A percentile compares a stretch with the other conserved stretches of the same genome.
Evolutionary conservation across 2,329 filamentous ascomycete species (phyloP).

Genomic region (Arthrobotrys musiformis): DNA sequence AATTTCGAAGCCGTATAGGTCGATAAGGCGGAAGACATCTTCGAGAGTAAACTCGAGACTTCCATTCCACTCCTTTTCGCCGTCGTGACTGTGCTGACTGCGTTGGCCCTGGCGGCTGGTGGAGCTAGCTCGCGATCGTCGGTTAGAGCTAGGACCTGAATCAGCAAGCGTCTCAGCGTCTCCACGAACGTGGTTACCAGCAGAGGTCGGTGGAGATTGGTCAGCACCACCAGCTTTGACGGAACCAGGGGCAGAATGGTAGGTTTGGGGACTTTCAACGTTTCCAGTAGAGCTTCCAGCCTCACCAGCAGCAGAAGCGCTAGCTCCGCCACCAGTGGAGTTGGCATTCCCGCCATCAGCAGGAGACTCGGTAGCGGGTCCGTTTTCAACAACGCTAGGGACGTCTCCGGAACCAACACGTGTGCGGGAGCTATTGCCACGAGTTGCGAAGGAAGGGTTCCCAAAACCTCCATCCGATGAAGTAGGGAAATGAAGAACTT

Average conservation of each 20-base stretch:
- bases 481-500: constrained; percentile 11
- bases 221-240: not conserved
- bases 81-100: not conserved
- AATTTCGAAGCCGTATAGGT: constrained; percentile 79
- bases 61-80: constrained; percentile 64
- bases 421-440: not conserved
- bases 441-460: not conserved
- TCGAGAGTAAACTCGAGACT: constrained; percentile 90
- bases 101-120: not conserved
- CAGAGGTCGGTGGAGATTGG: not conserved
- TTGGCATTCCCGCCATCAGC: not conserved
- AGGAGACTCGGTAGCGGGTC: not conserved
- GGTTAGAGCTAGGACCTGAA: not conserved
- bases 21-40: constrained; percentile 81
- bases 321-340: not conserved
- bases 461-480: not conserved
- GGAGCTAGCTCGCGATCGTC: not conserved
- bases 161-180: not conserved
- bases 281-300: not conserved
- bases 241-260: too few relatives aligned
- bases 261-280: not conserved
- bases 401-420: not conserved
- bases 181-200: too few relatives aligned
- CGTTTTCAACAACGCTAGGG: not conserved
- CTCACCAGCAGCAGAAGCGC: not conserved